Conservation (phyloP, 1,284 basidiomycete genomes). For the Uromyces viciae-fabae region DNA sequence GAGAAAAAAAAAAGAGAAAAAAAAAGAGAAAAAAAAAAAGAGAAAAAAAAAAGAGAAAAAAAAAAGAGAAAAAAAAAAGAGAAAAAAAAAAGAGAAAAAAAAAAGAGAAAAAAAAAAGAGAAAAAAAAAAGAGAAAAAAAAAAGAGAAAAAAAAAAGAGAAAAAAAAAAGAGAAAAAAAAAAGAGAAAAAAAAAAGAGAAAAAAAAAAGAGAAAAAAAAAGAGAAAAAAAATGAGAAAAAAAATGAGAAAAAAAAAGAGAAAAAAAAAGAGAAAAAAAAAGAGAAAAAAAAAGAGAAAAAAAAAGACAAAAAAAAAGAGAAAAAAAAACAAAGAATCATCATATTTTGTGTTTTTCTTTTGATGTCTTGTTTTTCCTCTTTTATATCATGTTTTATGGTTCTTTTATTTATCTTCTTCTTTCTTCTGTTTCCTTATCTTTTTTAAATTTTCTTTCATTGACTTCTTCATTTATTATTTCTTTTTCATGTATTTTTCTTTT, state of each 20-base stretch:
- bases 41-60: constrained; percentile 13
- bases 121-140: not conserved
- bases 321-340: too few relatives aligned
- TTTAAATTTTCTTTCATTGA: not conserved
- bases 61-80: constrained; percentile 6
- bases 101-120: not conserved
- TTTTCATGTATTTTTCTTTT: not conserved
- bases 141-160: not conserved
- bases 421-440: not conserved
- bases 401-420: not conserved
- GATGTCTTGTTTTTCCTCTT: not conserved
- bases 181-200: not conserved
- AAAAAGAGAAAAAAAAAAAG: not conserved
- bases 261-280: not conserved
- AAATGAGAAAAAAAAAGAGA: not conserved
- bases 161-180: not conserved
- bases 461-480: not conserved
- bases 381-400: not conserved
- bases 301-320: too few relatives aligned
- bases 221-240: not conserved
- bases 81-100: not conserved
- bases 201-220: not conserved
- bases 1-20: not conserved
- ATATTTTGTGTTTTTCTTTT: not conserved
- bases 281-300: too few relatives aligned